Percentiles rank a stretch among this genome's conserved stretches.
These are phyloP conservation scores for Odontarrhena argentea DNA, from an alignment of 345 rosid species.

Conservation along the genomic window DNA sequence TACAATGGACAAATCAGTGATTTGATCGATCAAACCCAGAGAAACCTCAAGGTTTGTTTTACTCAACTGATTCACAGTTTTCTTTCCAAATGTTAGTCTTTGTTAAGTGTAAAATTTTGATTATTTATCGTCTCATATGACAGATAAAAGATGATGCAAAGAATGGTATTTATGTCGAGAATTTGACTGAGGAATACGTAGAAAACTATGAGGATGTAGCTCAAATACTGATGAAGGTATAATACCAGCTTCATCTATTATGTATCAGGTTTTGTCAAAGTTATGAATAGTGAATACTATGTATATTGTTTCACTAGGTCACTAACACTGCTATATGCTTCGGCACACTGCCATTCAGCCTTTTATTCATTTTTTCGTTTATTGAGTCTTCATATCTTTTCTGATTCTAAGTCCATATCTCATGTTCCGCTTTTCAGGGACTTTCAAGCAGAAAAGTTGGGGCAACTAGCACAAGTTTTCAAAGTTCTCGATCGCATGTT, in stretches of 20 bases:
- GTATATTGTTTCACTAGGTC: not conserved
- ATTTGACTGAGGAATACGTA: conserved; percentile 87
- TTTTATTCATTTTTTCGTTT: not conserved
- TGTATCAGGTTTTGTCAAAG: not conserved
- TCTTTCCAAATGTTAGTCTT: conserved; percentile 15
- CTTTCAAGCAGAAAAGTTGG: conserved; percentile 96
- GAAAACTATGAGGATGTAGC: conserved; percentile 77
- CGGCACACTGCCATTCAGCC: not conserved
- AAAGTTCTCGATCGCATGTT: conserved; percentile 94
- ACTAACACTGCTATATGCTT: not conserved
- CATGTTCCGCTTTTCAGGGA: conserved; percentile 57
- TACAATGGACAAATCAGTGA: conserved; percentile 91
- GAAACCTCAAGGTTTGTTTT: conserved; percentile 88
- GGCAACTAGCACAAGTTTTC: conserved; percentile 87
- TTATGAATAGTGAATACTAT: conserved; percentile 24
- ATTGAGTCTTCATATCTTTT: not conserved
- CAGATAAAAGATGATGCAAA: conserved; percentile 85
- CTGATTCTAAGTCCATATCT: conserved; percentile 21
- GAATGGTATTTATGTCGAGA: conserved; percentile 80
- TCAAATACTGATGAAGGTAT: conserved; percentile 89
- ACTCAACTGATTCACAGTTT: conserved; percentile 5
- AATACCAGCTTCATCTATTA: conserved; percentile 12
- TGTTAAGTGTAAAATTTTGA: not conserved
- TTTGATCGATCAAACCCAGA: conserved; percentile 85
- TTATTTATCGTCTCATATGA: conserved; percentile 18